Percentiles rank a stretch among this genome's conserved stretches.
These are phyloP conservation scores for Secale cereale DNA, from an alignment of 176 grass and related monocot species.

Conservation along the genomic window DNA sequence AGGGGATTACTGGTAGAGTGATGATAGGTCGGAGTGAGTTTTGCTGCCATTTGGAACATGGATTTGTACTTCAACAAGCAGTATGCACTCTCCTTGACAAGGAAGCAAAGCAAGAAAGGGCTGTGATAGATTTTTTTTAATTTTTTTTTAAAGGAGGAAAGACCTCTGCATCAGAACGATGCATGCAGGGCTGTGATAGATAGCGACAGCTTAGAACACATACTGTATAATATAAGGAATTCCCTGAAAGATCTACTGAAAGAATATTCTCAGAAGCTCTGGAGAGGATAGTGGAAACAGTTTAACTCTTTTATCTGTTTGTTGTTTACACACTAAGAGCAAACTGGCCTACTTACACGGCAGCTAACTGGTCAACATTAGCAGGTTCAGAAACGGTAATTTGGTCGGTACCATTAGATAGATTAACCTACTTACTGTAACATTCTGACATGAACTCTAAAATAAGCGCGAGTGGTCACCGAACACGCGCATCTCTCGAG, in stretches of 20 bases:
- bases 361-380: background rate
- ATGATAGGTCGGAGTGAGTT: background rate
- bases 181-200: background rate
- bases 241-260: background rate
- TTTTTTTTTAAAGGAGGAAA: too few relatives aligned
- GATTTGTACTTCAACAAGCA: background rate
- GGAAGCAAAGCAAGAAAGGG: constrained; percentile 19
- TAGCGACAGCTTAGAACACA: background rate
- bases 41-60: background rate
- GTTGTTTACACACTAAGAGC: background rate
- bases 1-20: background rate
- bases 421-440: background rate
- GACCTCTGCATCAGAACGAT: too few relatives aligned
- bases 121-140: background rate
- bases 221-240: background rate
- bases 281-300: background rate
- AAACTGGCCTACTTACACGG: background rate
- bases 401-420: background rate
- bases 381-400: background rate
- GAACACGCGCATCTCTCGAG: background rate
- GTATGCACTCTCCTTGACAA: constrained; percentile 9
- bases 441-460: constrained; percentile 3
- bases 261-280: background rate
- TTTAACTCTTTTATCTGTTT: background rate
- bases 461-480: background rate